Evolutionary conservation across 2,329 filamentous ascomycete genomes (phyloP), one percentile per base, ranked within the genome.

Genomic region (Ceratocystis destructans): DNA sequence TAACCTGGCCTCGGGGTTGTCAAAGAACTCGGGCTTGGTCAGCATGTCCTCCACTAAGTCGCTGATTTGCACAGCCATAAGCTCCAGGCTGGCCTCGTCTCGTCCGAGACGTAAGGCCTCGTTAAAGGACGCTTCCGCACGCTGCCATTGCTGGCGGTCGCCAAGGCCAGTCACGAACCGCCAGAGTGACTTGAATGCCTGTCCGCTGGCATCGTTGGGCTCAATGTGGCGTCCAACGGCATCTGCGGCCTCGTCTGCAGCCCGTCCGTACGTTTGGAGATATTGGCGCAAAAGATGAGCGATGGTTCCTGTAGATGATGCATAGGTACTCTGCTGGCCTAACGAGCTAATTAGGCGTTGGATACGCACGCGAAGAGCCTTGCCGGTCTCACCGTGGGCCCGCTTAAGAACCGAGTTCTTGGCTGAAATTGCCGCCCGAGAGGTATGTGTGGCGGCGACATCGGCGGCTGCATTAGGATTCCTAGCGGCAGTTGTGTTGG

Each of bases 21-120:
- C 88, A 71, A 95, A 89, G 75, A 96, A 96, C 3, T 86, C 82
- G 0, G 93, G 92, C 69, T 96, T 88, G 0, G 86, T 94, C 53
- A 97, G 78, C 74, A 96, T 86, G 69, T 87, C 86, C 72, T 96
- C 87, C 3, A 96, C 75, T 3, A 88, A 83, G 65, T 86, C 83
- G 10, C 87, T 88, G 37, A 92, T 78, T 59, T 95, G 84, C 25
- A 80, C 80, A 73, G 95, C 83, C 31, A 96, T 77, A 15, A 85
- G 79, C 71, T 96, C 90, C 68, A 96, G 94, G 64, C 94, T 85
- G 0, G 89, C 88, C 71, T 96, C 90, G 44, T 84, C 86, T 68
- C 87, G 79, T 2, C 87, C 84, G 72, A 95, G 88, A 59, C 85
- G 82, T 72, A 95, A 76, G 48, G 96, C 82, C 61, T 83, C 79